Evolutionary conservation across 148 eudicot genomes (phyloP).

Genomic region (Agrostemma githago): DNA sequence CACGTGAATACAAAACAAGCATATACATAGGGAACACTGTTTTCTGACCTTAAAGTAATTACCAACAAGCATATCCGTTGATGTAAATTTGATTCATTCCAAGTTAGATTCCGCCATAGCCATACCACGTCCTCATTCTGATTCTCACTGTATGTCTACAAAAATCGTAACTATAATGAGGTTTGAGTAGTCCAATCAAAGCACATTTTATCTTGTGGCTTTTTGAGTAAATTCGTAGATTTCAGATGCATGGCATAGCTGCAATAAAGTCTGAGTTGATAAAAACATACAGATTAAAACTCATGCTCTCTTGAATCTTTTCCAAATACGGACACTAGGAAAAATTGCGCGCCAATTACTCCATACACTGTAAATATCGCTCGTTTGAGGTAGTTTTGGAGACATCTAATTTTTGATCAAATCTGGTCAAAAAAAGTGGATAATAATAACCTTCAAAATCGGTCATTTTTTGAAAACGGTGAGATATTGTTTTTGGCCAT

Average conservation of each 20-base stretch:
- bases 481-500: too few species aligned
- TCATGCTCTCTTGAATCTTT: neutral
- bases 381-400: too few species aligned
- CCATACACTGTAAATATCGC: too few species aligned
- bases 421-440: too few species aligned
- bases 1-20: neutral
- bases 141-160: neutral
- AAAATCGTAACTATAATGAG: neutral
- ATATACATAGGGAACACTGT: neutral
- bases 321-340: too few species aligned
- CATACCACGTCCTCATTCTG: neutral
- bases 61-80: too few species aligned
- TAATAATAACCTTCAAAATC: too few species aligned
- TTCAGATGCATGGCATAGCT: neutral
- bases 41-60: conserved; percentile 80
- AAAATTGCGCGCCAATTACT: too few species aligned
- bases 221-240: neutral
- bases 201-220: neutral
- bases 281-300: neutral
- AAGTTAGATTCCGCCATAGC: neutral
- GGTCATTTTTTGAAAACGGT: too few species aligned
- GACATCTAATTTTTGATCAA: too few species aligned
- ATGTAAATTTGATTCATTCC: neutral
- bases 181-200: neutral
- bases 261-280: neutral